Conservation (phyloP, 2,329 filamentous ascomycete genomes). For the Pseudogymnoascus destructans region DNA sequence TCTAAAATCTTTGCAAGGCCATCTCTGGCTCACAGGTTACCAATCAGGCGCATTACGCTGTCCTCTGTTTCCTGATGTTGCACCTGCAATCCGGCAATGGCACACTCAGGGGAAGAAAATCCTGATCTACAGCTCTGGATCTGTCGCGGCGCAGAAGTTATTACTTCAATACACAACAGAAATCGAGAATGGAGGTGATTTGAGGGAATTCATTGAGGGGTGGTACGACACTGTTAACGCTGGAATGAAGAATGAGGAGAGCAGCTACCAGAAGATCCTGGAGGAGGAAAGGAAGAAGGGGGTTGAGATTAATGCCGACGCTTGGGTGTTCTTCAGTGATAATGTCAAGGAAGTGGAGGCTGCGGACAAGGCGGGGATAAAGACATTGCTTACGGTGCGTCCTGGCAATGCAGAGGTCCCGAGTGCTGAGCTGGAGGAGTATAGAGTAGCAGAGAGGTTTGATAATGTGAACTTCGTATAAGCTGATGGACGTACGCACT, state of each 20-base stretch:
- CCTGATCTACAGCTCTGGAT: constrained; percentile 73
- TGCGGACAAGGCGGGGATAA: constrained; percentile 49
- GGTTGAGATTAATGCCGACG: constrained; percentile 33
- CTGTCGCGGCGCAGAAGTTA: constrained; percentile 67
- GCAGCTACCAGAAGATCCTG: constrained; percentile 43
- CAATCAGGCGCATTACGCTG: constrained; percentile 54
- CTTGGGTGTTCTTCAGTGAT: constrained; percentile 71
- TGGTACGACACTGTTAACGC: constrained; percentile 77
- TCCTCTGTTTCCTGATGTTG: constrained; percentile 62
- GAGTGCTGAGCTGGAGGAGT: constrained; percentile 30
- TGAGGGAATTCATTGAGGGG: constrained; percentile 44
- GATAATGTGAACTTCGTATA: constrained; percentile 12
- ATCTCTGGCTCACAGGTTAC: constrained; percentile 67
- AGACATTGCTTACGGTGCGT: constrained; percentile 46
- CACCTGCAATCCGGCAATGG: constrained; percentile 49
- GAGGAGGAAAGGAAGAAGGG: not conserved
- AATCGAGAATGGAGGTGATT: constrained; percentile 39
- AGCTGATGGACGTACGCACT: not conserved
- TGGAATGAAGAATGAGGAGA: constrained; percentile 54
- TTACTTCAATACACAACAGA: constrained; percentile 55
- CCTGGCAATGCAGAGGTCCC: constrained; percentile 57
- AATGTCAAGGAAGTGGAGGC: constrained; percentile 58
- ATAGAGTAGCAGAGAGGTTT: constrained; percentile 22
- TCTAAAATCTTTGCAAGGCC: constrained; percentile 67
- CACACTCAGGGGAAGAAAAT: constrained; percentile 38